phyloP scores from a whole-genome alignment of 495 filamentous ascomycete species.

The Glutinoglossum americanum region DNA sequence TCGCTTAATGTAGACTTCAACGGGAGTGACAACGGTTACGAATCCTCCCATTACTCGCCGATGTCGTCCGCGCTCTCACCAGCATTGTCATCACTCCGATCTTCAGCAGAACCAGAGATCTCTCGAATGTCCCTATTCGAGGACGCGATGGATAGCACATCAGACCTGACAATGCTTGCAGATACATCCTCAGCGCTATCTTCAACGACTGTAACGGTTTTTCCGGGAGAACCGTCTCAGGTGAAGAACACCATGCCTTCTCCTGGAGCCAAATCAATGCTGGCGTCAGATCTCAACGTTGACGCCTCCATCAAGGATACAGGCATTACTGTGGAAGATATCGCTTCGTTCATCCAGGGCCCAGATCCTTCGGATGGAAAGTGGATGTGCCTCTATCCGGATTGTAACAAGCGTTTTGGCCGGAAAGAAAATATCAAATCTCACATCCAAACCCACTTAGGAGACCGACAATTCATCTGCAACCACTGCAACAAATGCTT shows the following conservation, averaged over 20 bases:
- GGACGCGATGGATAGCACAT: not conserved
- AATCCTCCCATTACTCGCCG: conserved; percentile 20
- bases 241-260: conserved; percentile 18
- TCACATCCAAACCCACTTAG: conserved; percentile 91
- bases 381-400: conserved; percentile 67
- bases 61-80: conserved; percentile 21
- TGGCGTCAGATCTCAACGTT: conserved; percentile 25
- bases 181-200: not conserved
- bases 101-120: conserved; percentile 18
- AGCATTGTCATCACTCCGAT: conserved; percentile 23
- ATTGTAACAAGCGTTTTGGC: conserved; percentile 68
- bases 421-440: conserved; percentile 95
- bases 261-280: conserved; percentile 11
- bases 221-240: conserved; percentile 11
- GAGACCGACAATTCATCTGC: conserved; percentile 82
- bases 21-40: conserved; percentile 16
- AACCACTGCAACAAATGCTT: conserved; percentile 81
- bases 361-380: conserved; percentile 54
- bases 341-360: conserved; percentile 62
- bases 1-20: conserved; percentile 28
- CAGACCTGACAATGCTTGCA: not conserved
- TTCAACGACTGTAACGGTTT: not conserved
- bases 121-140: not conserved
- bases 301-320: conserved; percentile 40
- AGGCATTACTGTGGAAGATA: conserved; percentile 70